Percentiles rank a stretch among this genome's conserved stretches.
Conservation (phyloP, 768 basidiomycete species). For the Hemileccinum rubropunctum region DNA sequence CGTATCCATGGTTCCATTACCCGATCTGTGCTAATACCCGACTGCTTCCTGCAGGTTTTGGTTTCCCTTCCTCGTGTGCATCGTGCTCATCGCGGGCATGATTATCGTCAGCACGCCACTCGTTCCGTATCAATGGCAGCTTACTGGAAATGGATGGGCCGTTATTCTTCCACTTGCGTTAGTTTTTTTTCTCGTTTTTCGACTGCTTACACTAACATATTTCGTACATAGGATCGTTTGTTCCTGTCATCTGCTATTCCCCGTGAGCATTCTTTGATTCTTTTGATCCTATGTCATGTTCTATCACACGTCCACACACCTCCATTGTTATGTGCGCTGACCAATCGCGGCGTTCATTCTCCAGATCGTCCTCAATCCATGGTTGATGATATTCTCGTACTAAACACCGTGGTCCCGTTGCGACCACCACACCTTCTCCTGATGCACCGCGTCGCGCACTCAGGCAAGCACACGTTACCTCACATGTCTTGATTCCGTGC, state of each 20-base stretch:
- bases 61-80: conserved; percentile 48
- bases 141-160: conserved; percentile 60
- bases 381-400: conserved; percentile 83
- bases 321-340: conserved; percentile 10
- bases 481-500: not conserved
- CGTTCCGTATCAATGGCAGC: conserved; percentile 66
- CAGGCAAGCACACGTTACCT: not conserved
- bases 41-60: conserved; percentile 26
- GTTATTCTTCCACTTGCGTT: conserved; percentile 75
- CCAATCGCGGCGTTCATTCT: conserved; percentile 2
- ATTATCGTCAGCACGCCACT: conserved; percentile 51
- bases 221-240: conserved; percentile 50
- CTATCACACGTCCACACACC: not conserved
- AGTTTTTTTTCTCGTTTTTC: conserved; percentile 31
- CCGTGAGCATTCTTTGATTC: conserved; percentile 46
- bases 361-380: conserved; percentile 82
- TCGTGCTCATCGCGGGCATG: conserved; percentile 52
- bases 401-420: conserved; percentile 10
- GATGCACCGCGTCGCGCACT: conserved; percentile 3
- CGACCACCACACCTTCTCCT: conserved; percentile 7
- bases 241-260: conserved; percentile 70
- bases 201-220: not conserved
- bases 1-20: not conserved
- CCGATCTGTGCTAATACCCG: conserved; percentile 15
- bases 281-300: conserved; percentile 1